Percentiles rank a stretch among this genome's conserved stretches.
These are phyloP conservation scores for Collybiopsis luxurians DNA, from an alignment of 768 basidiomycete species.

Conservation along the genomic window DNA sequence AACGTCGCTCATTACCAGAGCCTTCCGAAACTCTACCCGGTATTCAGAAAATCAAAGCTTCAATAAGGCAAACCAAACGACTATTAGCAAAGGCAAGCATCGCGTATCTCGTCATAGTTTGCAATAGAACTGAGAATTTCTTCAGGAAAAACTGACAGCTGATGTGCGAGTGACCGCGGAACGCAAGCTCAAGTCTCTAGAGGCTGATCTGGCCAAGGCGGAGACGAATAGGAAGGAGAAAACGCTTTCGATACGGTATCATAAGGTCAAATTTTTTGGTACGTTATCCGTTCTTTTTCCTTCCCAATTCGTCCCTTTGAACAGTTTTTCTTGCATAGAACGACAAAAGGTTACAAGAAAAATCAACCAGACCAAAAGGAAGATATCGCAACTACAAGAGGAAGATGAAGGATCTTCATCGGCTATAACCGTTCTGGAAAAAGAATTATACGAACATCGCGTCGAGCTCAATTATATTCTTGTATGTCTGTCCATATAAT, in stretches of 20 bases:
- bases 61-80: slow-evolving; percentile 78
- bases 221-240: slow-evolving; percentile 67
- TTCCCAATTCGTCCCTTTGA: background rate
- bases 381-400: no score
- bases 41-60: slow-evolving; percentile 83
- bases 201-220: slow-evolving; percentile 67
- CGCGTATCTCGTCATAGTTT: background rate
- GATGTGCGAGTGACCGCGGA: slow-evolving; percentile 81
- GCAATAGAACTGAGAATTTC: no score
- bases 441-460: slow-evolving; percentile 58
- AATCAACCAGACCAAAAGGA: slow-evolving; percentile 65
- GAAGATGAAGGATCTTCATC: slow-evolving; percentile 32
- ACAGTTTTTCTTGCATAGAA: slow-evolving; percentile 43
- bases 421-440: slow-evolving; percentile 39
- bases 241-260: slow-evolving; percentile 74
- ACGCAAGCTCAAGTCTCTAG: slow-evolving; percentile 70
- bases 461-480: slow-evolving; percentile 90
- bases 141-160: slow-evolving; percentile 78
- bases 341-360: slow-evolving; percentile 83
- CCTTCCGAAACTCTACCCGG: slow-evolving; percentile 44
- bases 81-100: slow-evolving; percentile 71
- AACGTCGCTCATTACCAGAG: no score
- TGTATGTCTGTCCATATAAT: slow-evolving; percentile 36
- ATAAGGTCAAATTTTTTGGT: slow-evolving; percentile 96
- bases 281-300: slow-evolving; percentile 14